These are phyloP conservation scores for Aspergillus felis DNA, from an alignment of 2,329 filamentous ascomycete species.

Conservation along the genomic window DNA sequence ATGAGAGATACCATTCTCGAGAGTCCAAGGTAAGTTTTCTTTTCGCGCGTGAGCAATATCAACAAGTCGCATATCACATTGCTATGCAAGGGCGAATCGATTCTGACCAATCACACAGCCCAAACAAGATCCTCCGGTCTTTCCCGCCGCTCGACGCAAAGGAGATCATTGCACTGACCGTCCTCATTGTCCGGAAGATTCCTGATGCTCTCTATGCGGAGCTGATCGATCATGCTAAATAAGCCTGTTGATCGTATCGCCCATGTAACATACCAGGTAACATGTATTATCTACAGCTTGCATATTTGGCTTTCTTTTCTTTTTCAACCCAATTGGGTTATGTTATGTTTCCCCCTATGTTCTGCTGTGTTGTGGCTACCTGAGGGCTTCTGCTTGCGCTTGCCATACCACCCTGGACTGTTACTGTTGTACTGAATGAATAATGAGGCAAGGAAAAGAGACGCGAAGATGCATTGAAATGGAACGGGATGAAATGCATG, in stretches of 20 bases:
- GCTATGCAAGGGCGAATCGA: background rate
- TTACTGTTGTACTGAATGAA: background rate
- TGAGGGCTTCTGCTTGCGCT: background rate
- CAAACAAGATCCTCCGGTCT: constrained; percentile 84
- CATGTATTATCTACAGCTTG: constrained; percentile 6
- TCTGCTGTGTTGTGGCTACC: background rate
- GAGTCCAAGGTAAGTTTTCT: constrained; percentile 65
- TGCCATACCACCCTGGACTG: background rate
- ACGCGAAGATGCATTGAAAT: background rate
- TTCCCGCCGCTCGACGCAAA: constrained; percentile 81
- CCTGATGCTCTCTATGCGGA: constrained; percentile 87
- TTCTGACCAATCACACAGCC: constrained; percentile 51
- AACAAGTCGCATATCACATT: constrained; percentile 5
- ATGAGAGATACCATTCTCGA: constrained; percentile 79
- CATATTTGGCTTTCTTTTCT: background rate
- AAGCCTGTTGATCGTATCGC: constrained; percentile 1
- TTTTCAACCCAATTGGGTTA: background rate
- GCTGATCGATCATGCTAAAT: constrained; percentile 76
- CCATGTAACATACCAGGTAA: background rate
- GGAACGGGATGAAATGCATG: background rate
- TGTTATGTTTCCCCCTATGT: background rate
- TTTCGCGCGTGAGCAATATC: background rate
- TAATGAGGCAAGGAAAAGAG: background rate
- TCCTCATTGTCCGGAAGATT: constrained; percentile 84
- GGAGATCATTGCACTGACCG: constrained; percentile 77